A percentile compares a stretch with the other conserved stretches of the same genome.
Conservation (phyloP, 1,139 yeast species). For the Blastobotrys petasosporus region DNA sequence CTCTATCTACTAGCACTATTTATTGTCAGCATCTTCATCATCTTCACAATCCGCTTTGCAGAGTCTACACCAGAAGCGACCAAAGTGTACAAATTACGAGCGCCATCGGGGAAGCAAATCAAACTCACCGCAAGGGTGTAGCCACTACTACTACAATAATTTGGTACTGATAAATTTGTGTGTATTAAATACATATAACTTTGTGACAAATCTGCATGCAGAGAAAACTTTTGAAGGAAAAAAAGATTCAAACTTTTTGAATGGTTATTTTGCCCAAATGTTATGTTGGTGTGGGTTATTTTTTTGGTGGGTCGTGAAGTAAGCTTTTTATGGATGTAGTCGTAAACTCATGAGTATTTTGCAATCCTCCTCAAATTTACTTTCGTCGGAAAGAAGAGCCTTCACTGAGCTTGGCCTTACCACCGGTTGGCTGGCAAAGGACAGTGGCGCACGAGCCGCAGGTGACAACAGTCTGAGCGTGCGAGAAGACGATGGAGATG, state of each 20-base stretch:
- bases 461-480: conserved; percentile 99
- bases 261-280: neutral
- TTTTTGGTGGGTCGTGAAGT: no score
- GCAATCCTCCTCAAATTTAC: conserved; percentile 44
- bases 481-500: conserved; percentile 99
- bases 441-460: conserved; percentile 98
- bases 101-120: neutral
- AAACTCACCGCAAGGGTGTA: neutral
- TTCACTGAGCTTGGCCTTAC: conserved; percentile 98
- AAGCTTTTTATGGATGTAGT: neutral
- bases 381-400: conserved; percentile 99
- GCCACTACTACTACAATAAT: no score
- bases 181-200: no score
- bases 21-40: conserved; percentile 13
- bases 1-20: conserved; percentile 18
- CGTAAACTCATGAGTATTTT: conserved; percentile 5
- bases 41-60: conserved; percentile 6
- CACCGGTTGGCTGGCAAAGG: conserved; percentile 99
- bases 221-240: no score
- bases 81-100: conserved; percentile 1
- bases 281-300: neutral
- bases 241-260: no score
- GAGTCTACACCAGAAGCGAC: conserved; percentile 3
- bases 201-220: no score
- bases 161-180: no score